Conservation (phyloP, 257 asterid genomes). For the Striga asiatica region DNA sequence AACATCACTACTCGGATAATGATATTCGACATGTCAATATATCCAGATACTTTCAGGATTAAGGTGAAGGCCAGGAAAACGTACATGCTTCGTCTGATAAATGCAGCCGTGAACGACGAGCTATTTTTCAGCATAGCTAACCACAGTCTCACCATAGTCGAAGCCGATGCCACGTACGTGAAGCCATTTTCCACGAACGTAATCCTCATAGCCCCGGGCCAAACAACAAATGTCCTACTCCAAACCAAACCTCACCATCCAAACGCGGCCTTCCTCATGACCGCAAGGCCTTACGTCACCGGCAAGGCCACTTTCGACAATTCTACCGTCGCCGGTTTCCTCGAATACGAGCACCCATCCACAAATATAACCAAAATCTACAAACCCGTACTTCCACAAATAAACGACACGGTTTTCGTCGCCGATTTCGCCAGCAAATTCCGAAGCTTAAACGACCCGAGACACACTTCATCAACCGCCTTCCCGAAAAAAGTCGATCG, state of each 20-base stretch:
- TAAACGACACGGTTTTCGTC: conserved; percentile 34
- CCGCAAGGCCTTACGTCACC: conserved; percentile 48
- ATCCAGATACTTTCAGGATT: background rate
- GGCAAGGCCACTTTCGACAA: conserved; percentile 40
- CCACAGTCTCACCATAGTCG: conserved; percentile 48
- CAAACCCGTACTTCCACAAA: conserved; percentile 29
- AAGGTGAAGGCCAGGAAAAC: conserved; percentile 23
- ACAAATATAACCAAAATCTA: conserved; percentile 12
- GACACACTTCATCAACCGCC: too few relatives aligned
- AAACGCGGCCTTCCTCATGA: conserved; percentile 20
- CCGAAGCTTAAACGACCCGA: conserved; percentile 36
- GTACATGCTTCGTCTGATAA: conserved; percentile 22
- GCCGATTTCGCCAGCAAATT: conserved; percentile 27
- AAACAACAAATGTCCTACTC: conserved; percentile 37
- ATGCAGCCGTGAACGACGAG: conserved; percentile 40
- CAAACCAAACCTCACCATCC: conserved; percentile 26
- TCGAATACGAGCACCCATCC: conserved; percentile 38
- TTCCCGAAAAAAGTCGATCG: conserved; percentile 46
- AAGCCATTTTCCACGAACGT: conserved; percentile 41
- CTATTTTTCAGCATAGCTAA: conserved; percentile 48
- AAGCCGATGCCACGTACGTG: conserved; percentile 26
- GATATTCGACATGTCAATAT: conserved; percentile 1
- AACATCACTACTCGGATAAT: too few relatives aligned
- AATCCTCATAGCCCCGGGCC: conserved; percentile 31
- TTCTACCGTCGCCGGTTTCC: conserved; percentile 43